Evolutionary conservation across 2,329 filamentous ascomycete species (phyloP), one percentile per base, ranked within the genome.

Genomic region (Myriosclerotinia scirpicola): DNA sequence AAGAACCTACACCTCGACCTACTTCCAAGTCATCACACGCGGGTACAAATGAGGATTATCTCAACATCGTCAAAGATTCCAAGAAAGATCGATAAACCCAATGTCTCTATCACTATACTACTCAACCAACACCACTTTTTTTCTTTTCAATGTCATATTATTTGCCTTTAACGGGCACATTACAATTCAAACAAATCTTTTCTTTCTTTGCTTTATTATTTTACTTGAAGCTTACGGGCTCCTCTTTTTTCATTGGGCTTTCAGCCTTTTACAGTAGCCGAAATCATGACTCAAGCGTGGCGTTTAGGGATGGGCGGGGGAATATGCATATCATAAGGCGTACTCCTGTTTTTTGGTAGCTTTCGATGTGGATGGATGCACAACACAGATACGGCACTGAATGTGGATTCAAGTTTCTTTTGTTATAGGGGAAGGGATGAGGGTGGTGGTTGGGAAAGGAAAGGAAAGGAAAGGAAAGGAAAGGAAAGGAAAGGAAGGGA

Each of bases 101-200:
- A 15, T 52, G 17, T n/a, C 50, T 11, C 20, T 50, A 48, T 22
- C 26, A 11, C 44, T 8, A 50, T 5, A 22, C 2, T 26, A 38
- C 12, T 60, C 44, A 26, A 48, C 30, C 20, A 15, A 22, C 26
- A 56, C 30, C 34, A 46, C n/a, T 46, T n/a, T 55, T 55, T n/a
- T 64, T 36, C 61, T 55, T 56, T 64, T 46, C 61, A 55, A 64
- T 64, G 50, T 64, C 61, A 64, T 46, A 38, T 64, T 55, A 64
- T 64, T 64, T 64, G 61, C 61, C 50, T 64, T 14, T n/a, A 15
- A 14, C 3, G 26, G 61, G 61, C 50, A 55, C 38, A 64, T 20
- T 64, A 54, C n/a, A 60, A 20, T 46, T 64, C 38, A 42, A 17
- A 38, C 20, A n/a, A 55, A 38, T 20, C n/a, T 46, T 64, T 64